Conservation (phyloP, 2,329 filamentous ascomycete species). For the Neonectria sp. region DNA sequence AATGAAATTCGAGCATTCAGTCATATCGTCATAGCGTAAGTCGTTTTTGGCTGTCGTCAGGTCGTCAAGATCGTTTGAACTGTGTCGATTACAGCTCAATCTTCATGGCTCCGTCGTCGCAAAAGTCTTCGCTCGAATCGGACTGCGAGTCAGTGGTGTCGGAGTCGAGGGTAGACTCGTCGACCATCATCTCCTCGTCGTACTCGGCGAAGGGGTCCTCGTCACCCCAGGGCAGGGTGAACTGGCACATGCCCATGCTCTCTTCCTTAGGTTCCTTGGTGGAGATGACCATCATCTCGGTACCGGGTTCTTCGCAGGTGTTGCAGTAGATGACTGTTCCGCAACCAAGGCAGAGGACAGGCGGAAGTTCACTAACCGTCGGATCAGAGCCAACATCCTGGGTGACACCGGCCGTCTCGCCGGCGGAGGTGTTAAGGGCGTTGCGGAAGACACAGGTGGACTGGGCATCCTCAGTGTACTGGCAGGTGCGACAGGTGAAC, state of each 20-base stretch:
- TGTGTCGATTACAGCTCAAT: constrained; percentile 34
- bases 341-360: constrained; percentile 63
- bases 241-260: constrained; percentile 51
- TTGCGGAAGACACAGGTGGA: constrained; percentile 97
- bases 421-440: constrained; percentile 89
- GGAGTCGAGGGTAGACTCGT: constrained; percentile 42
- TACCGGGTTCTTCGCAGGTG: constrained; percentile 53
- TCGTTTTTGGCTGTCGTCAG: constrained; percentile 24
- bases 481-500: constrained; percentile 96
- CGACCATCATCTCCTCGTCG: constrained; percentile 56
- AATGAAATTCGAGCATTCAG: constrained; percentile 24
- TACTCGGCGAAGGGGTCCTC: constrained; percentile 56
- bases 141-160: constrained; percentile 35
- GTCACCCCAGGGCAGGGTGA: constrained; percentile 47
- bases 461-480: constrained; percentile 88
- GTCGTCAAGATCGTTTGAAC: not conserved
- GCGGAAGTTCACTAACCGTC: constrained; percentile 84
- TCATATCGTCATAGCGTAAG: constrained; percentile 31
- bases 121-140: constrained; percentile 43
- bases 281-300: constrained; percentile 40
- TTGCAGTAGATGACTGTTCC: constrained; percentile 61
- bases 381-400: constrained; percentile 98
- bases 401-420: constrained; percentile 96
- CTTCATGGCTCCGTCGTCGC: constrained; percentile 42
- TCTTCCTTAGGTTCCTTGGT: constrained; percentile 36